A percentile compares a stretch with the other conserved stretches of the same genome.
phyloP scores from a whole-genome alignment of 2,329 filamentous ascomycete species.

The Hypoxylon sp. region DNA sequence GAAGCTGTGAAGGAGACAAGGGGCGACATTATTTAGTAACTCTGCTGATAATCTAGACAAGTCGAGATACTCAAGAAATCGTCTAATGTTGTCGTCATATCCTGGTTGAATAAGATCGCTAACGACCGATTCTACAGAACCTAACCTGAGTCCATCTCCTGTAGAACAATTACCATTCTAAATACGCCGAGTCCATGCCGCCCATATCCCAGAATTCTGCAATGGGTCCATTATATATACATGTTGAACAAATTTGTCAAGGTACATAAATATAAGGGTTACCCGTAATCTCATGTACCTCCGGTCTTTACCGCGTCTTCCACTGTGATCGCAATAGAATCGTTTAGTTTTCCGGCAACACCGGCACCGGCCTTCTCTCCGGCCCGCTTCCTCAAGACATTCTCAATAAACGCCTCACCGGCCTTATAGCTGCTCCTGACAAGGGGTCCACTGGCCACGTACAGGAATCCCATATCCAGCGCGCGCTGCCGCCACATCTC shows the following conservation, averaged over 20 bases:
- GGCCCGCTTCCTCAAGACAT: slow-evolving; percentile 88
- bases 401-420: slow-evolving; percentile 98
- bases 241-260: slow-evolving; percentile 31
- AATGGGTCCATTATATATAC: slow-evolving; percentile 32
- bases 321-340: slow-evolving; percentile 45
- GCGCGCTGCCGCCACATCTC: slow-evolving; percentile 92
- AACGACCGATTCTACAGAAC: slow-evolving; percentile 29
- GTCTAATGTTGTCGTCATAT: slow-evolving; percentile 20
- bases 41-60: too few relatives aligned
- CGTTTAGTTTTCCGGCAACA: slow-evolving; percentile 43
- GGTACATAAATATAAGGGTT: neutral
- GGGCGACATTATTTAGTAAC: slow-evolving; percentile 34
- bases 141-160: slow-evolving; percentile 15
- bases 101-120: slow-evolving; percentile 49
- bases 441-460: slow-evolving; percentile 93
- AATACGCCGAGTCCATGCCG: slow-evolving; percentile 40
- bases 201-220: slow-evolving; percentile 4
- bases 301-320: slow-evolving; percentile 45
- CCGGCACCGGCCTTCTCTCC: slow-evolving; percentile 56
- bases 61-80: neutral
- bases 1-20: slow-evolving; percentile 43
- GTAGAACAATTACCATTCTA: slow-evolving; percentile 19
- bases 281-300: neutral
- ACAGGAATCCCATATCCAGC: slow-evolving; percentile 95
- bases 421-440: slow-evolving; percentile 98